Evolutionary conservation across 2,329 filamentous ascomycete species (phyloP), one percentile per base, ranked within the genome.

Genomic region (Colletotrichum euphorbiae): DNA sequence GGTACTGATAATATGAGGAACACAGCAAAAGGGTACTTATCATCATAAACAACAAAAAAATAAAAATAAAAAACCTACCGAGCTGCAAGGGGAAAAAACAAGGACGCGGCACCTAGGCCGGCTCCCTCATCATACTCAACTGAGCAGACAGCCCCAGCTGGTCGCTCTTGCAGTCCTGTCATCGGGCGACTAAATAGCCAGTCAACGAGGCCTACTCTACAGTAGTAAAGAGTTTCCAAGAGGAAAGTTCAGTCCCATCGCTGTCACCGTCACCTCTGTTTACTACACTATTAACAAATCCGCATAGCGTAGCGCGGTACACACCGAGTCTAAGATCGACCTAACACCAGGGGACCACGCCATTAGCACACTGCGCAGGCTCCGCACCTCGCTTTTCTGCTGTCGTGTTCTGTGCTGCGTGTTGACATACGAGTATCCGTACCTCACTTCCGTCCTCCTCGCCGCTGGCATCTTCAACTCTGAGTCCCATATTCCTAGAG

Each of bases 51-150:
- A 31, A 31, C 4, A 7, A 17, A 45, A 55, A 21, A 7, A 28
- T 15, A 33, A 55, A 42, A 45, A 33, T 46, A 36, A 31, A 48
- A 66, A 36, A 42, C 31, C 40, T 50, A 31, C 42, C 46, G 12
- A 21, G 42, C 31, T 28, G 46, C 19, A 38, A 11, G 31, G 13
- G n/a, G 40, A 54, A 52, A 59, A 60, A 65, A 65, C 54, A 68
- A 68, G 61, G 61, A 55, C 43, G 50, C 63, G 62, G 56, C 64
- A 67, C n/a, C 64, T 46, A 54, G 38, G 33, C 43, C 52, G 60
- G 65, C 60, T 65, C 60, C 61, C 61, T 62, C 59, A 62, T 55
- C 38, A 62, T 24, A 54, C 13, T 54, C 59, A 54, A 65, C 54
- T 59, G 65, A 46, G 42, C 46, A 24, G 48, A 38, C 36, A 38